Conservation (phyloP, 441 rosid species). For the Pelargonium fulgidum region DNA sequence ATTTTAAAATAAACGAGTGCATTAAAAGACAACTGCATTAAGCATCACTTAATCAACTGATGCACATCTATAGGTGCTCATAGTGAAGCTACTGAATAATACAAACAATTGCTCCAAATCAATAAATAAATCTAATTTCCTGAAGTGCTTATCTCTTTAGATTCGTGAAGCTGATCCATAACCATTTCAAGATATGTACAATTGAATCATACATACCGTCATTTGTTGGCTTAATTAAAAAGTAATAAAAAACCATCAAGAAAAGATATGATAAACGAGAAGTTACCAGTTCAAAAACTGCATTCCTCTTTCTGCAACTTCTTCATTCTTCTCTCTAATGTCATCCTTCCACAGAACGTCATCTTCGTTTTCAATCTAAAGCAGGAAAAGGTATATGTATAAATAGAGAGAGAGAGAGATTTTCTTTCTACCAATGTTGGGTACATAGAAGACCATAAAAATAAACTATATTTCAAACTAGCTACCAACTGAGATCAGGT, state of each 20-base stretch:
- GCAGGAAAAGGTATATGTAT: background rate
- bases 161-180: background rate
- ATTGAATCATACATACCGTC: background rate
- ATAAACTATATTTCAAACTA: background rate
- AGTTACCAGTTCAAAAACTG: conserved; percentile 51
- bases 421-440: background rate
- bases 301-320: conserved; percentile 54
- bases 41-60: background rate
- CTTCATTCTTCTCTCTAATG: conserved; percentile 44
- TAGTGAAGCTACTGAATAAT: background rate
- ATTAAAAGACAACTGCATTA: background rate
- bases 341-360: conserved; percentile 51
- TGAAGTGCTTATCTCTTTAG: too few species aligned
- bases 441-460: background rate
- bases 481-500: background rate
- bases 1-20: background rate
- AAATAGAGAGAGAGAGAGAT: background rate
- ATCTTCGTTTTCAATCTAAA: conserved; percentile 61
- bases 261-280: background rate
- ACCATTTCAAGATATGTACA: background rate
- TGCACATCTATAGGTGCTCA: background rate
- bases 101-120: background rate
- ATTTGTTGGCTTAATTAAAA: background rate
- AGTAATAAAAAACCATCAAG: background rate
- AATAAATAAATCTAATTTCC: background rate